Conservation (phyloP, 139 green algal genomes). For the Tetratostichococcus sp. region DNA sequence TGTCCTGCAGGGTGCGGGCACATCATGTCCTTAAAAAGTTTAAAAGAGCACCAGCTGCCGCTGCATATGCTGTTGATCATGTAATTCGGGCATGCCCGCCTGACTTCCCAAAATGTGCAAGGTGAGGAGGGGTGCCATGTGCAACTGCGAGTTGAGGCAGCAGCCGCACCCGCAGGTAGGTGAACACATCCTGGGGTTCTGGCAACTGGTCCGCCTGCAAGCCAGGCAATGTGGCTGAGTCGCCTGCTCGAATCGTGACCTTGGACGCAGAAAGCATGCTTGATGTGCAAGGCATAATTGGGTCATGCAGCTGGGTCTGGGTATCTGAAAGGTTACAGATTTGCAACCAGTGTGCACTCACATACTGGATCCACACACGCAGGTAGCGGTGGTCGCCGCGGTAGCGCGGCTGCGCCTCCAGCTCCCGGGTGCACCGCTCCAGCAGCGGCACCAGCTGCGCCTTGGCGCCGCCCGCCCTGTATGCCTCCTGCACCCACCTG, state of each 20-base stretch:
- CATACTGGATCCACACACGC: conserved; percentile 92
- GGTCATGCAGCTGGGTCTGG: not conserved
- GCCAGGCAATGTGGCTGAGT: too few species aligned
- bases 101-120: too few species aligned
- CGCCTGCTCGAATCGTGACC: too few species aligned
- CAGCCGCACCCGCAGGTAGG: conserved; percentile 54
- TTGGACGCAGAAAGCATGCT: not conserved
- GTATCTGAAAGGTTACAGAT: not conserved
- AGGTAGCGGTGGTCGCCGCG: conserved; percentile 81
- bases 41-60: too few species aligned
- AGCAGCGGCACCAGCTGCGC: conserved; percentile 76
- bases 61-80: too few species aligned
- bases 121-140: too few species aligned
- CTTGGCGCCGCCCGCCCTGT: conserved; percentile 57
- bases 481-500: conserved; percentile 82
- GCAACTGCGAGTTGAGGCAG: too few species aligned
- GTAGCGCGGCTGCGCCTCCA: conserved; percentile 62
- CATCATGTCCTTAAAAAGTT: too few species aligned
- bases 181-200: conserved; percentile 85
- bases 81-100: too few species aligned
- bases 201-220: conserved; percentile 74
- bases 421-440: conserved; percentile 72
- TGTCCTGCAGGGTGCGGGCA: conserved; percentile 49
- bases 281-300: not conserved
- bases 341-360: conserved; percentile 21